Evolutionary conservation across 2,329 filamentous ascomycete species (phyloP).

Genomic region (Pseudophaeomoniella oleicola): DNA sequence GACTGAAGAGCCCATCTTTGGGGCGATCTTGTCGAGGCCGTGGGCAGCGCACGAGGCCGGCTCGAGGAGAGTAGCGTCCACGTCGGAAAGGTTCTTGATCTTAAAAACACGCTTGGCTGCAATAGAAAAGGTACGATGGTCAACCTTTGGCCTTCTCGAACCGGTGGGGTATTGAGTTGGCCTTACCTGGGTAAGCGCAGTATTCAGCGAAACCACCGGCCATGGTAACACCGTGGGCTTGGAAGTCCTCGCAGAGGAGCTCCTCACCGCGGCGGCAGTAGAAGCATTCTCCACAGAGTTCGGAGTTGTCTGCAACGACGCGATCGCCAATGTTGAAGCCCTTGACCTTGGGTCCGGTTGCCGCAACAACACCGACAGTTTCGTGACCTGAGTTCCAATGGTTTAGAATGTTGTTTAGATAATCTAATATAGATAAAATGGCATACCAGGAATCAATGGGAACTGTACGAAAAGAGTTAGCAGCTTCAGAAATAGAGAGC

Average conservation of each 20-base stretch:
- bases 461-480: too few relatives aligned
- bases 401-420: conserved; percentile 15
- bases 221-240: conserved; percentile 44
- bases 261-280: conserved; percentile 56
- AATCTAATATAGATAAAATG: conserved; percentile 3
- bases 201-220: conserved; percentile 63
- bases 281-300: conserved; percentile 58
- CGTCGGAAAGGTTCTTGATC: conserved; percentile 49
- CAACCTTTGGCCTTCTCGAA: conserved; percentile 2
- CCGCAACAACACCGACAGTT: conserved; percentile 51
- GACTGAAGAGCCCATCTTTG: conserved; percentile 47
- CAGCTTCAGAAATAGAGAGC: too few relatives aligned
- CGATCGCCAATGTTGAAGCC: conserved; percentile 48
- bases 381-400: conserved; percentile 40
- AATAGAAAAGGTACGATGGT: conserved; percentile 5
- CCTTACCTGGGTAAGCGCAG: conserved; percentile 33
- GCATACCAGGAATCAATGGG: conserved; percentile 44
- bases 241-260: conserved; percentile 55
- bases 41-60: conserved; percentile 59
- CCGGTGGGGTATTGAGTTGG: neutral
- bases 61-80: conserved; percentile 57
- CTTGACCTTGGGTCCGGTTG: conserved; percentile 42
- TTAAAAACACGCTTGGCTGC: conserved; percentile 44
- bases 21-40: conserved; percentile 51
- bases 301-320: conserved; percentile 39